phyloP scores from a whole-genome alignment of 2,329 filamentous ascomycete genomes.

The Fusarium sp. region DNA sequence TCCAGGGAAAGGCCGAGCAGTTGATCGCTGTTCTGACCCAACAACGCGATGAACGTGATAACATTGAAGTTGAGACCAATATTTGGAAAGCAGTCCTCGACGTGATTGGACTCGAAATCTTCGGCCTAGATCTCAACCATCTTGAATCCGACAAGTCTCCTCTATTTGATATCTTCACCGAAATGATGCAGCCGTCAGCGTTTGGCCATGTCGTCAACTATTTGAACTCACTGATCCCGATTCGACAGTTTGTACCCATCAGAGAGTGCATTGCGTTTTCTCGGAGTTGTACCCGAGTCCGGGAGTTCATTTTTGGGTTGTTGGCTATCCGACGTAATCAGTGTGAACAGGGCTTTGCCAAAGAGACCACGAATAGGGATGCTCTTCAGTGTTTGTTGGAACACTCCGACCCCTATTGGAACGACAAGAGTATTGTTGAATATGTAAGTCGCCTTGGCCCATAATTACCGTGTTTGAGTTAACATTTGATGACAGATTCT shows the following conservation, averaged over 20 bases:
- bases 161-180: conserved; percentile 41
- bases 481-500: conserved; percentile 55
- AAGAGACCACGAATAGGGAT: conserved; percentile 17
- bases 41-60: conserved; percentile 24
- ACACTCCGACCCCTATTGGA: conserved; percentile 42
- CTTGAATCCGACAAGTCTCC: conserved; percentile 48
- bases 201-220: conserved; percentile 49
- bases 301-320: conserved; percentile 48
- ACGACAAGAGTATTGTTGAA: conserved; percentile 50
- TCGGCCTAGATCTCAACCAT: conserved; percentile 54
- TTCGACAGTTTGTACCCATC: conserved; percentile 55
- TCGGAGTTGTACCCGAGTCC: conserved; percentile 48
- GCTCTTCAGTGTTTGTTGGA: conserved; percentile 55
- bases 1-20: conserved; percentile 53
- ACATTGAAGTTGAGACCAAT: conserved; percentile 46
- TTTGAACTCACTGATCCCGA: conserved; percentile 53
- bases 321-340: conserved; percentile 21
- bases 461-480: conserved; percentile 18
- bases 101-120: conserved; percentile 52
- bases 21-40: conserved; percentile 43
- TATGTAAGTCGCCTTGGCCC: conserved; percentile 30
- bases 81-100: conserved; percentile 54
- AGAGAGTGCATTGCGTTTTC: conserved; percentile 55
- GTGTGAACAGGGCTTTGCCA: conserved; percentile 9
- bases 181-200: conserved; percentile 46